phyloP scores from a whole-genome alignment of 805 yeast genomes.

The Saturnispora bothae region DNA sequence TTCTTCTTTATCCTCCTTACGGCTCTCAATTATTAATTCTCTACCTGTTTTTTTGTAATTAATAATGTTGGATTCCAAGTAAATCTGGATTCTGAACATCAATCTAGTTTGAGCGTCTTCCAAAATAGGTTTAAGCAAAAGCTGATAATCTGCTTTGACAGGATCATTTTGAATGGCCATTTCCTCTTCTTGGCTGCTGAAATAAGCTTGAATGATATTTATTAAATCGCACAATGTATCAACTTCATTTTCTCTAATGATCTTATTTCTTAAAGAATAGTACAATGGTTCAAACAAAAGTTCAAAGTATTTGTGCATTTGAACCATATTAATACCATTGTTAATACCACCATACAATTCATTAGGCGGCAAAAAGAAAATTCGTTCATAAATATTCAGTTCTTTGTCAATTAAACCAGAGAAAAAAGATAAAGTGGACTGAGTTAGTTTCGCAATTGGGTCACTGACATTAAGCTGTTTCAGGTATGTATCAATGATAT shows the following conservation, averaged over 20 bases:
- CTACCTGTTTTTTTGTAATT: slow-evolving; percentile 56
- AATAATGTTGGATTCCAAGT: slow-evolving; percentile 57
- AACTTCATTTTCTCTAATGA: slow-evolving; percentile 63
- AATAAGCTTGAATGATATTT: slow-evolving; percentile 54
- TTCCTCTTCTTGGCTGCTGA: slow-evolving; percentile 20
- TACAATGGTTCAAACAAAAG: slow-evolving; percentile 65
- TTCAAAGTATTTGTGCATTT: slow-evolving; percentile 48
- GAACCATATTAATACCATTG: slow-evolving; percentile 23
- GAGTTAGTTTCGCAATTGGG: slow-evolving; percentile 46
- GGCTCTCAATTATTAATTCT: slow-evolving; percentile 52
- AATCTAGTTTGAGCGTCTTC: slow-evolving; percentile 73
- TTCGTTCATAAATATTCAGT: slow-evolving; percentile 41
- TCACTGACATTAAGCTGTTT: slow-evolving; percentile 15
- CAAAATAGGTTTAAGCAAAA: slow-evolving; percentile 57
- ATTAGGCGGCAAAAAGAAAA: slow-evolving; percentile 33
- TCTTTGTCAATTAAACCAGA: slow-evolving; percentile 55
- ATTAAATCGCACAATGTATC: slow-evolving; percentile 65
- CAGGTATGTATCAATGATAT: slow-evolving; percentile 25
- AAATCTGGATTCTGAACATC: slow-evolving; percentile 67
- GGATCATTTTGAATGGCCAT: slow-evolving; percentile 10
- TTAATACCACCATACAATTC: slow-evolving; percentile 14
- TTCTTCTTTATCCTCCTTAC: slow-evolving; percentile 12
- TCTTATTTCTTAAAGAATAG: slow-evolving; percentile 52
- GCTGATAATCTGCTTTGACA: slow-evolving; percentile 37
- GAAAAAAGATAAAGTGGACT: slow-evolving; percentile 50